A percentile compares a stretch with the other conserved stretches of the same genome.
phyloP scores from a whole-genome alignment of 768 basidiomycete species.

The Lentinula guzmanii region DNA sequence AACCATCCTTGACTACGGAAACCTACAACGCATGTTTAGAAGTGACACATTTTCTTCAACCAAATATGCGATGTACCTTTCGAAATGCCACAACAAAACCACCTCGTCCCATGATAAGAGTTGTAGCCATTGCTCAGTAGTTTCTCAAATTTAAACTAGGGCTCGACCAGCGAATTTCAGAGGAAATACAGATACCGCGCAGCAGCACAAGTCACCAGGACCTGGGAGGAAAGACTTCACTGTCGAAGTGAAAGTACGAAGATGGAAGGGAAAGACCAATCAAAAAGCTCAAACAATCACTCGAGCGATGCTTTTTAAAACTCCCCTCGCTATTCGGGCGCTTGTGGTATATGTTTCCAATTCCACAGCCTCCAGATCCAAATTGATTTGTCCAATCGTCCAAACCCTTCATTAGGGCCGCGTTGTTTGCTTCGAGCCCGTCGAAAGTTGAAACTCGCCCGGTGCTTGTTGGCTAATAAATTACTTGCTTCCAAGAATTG shows the following conservation, averaged over 20 bases:
- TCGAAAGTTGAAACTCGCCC: too few relatives aligned
- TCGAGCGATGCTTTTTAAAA: background rate
- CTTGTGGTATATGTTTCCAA: background rate
- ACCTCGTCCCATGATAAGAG: background rate
- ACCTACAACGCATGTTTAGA: background rate
- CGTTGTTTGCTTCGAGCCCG: too few relatives aligned
- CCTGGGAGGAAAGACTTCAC: background rate
- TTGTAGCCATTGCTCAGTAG: background rate
- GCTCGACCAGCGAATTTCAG: constrained; percentile 3
- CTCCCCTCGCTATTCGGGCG: background rate
- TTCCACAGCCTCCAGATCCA: background rate
- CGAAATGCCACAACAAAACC: background rate
- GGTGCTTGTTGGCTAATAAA: too few relatives aligned
- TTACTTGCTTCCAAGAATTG: too few relatives aligned
- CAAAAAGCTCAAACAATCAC: background rate
- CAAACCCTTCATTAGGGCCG: too few relatives aligned
- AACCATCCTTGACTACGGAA: background rate
- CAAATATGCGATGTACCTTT: background rate
- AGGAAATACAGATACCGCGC: background rate
- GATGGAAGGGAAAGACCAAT: background rate
- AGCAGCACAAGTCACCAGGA: constrained; percentile 6
- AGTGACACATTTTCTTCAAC: background rate
- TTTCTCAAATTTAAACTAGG: background rate
- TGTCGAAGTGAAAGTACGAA: constrained; percentile 1
- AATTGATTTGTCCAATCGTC: too few relatives aligned